phyloP scores from a whole-genome alignment of 2,329 filamentous ascomycete genomes.

The Ambrosiella xylebori region DNA sequence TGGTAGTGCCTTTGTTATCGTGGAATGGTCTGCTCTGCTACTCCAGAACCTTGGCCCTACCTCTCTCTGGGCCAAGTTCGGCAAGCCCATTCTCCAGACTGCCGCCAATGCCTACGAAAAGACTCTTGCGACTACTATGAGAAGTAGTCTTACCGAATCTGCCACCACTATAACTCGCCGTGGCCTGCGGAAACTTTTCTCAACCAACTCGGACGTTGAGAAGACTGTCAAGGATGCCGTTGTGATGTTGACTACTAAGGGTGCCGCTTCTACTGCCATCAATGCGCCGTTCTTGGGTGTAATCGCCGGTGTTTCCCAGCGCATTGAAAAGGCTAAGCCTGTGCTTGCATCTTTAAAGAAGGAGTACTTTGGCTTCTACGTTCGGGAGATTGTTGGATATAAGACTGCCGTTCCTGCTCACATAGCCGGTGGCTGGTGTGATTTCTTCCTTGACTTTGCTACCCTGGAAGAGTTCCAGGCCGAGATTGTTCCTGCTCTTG shows the following conservation, averaged over 20 bases:
- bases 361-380: conserved; percentile 66
- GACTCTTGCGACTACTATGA: conserved; percentile 50
- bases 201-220: conserved; percentile 36
- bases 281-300: conserved; percentile 69
- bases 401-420: conserved; percentile 53
- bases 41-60: conserved; percentile 52
- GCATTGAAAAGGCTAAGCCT: conserved; percentile 45
- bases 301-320: conserved; percentile 69
- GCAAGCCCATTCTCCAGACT: conserved; percentile 46
- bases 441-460: conserved; percentile 69
- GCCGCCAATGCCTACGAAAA: conserved; percentile 61
- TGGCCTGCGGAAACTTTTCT: conserved; percentile 59
- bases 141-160: conserved; percentile 49
- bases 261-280: conserved; percentile 42
- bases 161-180: conserved; percentile 64
- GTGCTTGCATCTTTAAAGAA: conserved; percentile 45
- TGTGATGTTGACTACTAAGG: conserved; percentile 50
- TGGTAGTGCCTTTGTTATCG: conserved; percentile 68
- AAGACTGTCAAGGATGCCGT: conserved; percentile 48
- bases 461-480: conserved; percentile 56
- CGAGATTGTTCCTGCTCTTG: conserved; percentile 62
- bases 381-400: conserved; percentile 69
- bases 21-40: conserved; percentile 75
- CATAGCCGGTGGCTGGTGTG: conserved; percentile 52
- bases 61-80: conserved; percentile 45